phyloP scores from a whole-genome alignment of 2,329 filamentous ascomycete genomes.

The Dactylellina leptospora region DNA sequence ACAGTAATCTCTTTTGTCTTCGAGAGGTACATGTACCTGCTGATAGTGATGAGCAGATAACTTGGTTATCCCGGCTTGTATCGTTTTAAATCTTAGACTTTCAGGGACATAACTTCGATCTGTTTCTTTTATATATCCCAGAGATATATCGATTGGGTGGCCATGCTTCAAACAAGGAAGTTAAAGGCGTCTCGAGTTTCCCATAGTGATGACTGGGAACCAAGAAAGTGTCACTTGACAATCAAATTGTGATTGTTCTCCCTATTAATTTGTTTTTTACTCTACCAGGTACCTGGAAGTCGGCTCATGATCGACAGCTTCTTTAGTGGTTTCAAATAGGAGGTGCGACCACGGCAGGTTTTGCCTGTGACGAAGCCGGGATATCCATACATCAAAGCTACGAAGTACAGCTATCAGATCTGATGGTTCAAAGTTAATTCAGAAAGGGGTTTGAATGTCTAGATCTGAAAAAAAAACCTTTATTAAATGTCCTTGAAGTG shows the following conservation, averaged over 20 bases:
- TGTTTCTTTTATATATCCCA: constrained; percentile 7
- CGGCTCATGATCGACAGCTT: background rate
- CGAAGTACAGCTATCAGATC: too few relatives aligned
- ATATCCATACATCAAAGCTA: too few relatives aligned
- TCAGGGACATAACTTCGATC: background rate
- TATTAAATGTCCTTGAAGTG: too few relatives aligned
- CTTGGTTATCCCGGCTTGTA: constrained; percentile 8
- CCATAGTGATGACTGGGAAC: background rate
- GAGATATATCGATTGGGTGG: background rate
- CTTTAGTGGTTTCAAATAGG: constrained; percentile 31
- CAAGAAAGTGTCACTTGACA: background rate
- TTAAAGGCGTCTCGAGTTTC: constrained; percentile 13
- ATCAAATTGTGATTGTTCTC: background rate
- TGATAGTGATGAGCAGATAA: too few relatives aligned
- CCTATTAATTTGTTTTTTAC: background rate
- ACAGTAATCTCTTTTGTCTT: too few relatives aligned
- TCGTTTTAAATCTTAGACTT: too few relatives aligned
- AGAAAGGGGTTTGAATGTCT: too few relatives aligned
- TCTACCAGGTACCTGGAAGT: background rate
- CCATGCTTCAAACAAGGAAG: background rate
- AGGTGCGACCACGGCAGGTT: too few relatives aligned
- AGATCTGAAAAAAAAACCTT: too few relatives aligned
- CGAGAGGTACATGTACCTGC: too few relatives aligned
- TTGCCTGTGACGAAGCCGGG: too few relatives aligned
- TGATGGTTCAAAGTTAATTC: too few relatives aligned